Conservation (phyloP, 2,329 filamentous ascomycete species). For the Aspergillus calidoustus region DNA sequence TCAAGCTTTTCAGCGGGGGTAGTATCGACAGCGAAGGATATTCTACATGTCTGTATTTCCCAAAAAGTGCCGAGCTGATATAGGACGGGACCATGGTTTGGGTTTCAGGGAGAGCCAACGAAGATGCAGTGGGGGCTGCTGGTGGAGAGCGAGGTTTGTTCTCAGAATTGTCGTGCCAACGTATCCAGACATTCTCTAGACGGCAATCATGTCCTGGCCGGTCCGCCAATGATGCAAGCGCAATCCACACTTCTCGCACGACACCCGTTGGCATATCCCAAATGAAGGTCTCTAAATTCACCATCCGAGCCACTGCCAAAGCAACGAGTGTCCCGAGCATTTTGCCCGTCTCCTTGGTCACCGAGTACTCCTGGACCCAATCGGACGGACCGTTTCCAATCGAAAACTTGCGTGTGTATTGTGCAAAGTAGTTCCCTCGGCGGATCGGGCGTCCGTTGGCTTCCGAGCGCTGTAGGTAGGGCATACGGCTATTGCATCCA, state of each 20-base stretch:
- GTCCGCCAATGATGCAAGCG: constrained; percentile 72
- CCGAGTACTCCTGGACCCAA: constrained; percentile 81
- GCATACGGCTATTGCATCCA: constrained; percentile 33
- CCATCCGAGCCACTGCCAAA: constrained; percentile 78
- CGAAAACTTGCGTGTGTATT: constrained; percentile 80
- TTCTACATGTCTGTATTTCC: constrained; percentile 67
- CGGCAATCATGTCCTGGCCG: constrained; percentile 66
- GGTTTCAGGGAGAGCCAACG: constrained; percentile 22
- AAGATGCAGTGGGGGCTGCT: constrained; percentile 21
- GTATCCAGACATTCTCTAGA: constrained; percentile 75
- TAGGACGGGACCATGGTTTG: constrained; percentile 24
- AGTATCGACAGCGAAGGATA: constrained; percentile 80
- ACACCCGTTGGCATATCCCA: constrained; percentile 93
- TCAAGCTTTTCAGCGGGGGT: constrained; percentile 73
- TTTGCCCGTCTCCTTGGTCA: constrained; percentile 81
- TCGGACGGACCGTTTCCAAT: constrained; percentile 78
- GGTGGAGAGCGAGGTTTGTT: constrained; percentile 34
- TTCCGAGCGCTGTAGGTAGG: neutral
- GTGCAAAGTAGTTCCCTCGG: constrained; percentile 75
- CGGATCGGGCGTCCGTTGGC: constrained; percentile 39
- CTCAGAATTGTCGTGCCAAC: constrained; percentile 78
- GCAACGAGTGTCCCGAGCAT: constrained; percentile 86
- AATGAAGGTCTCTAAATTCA: constrained; percentile 77
- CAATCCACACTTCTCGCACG: constrained; percentile 78
- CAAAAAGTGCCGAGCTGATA: constrained; percentile 45